Evolutionary conservation across 2,329 filamentous ascomycete genomes (phyloP).

Genomic region (Xylaria sp.): DNA sequence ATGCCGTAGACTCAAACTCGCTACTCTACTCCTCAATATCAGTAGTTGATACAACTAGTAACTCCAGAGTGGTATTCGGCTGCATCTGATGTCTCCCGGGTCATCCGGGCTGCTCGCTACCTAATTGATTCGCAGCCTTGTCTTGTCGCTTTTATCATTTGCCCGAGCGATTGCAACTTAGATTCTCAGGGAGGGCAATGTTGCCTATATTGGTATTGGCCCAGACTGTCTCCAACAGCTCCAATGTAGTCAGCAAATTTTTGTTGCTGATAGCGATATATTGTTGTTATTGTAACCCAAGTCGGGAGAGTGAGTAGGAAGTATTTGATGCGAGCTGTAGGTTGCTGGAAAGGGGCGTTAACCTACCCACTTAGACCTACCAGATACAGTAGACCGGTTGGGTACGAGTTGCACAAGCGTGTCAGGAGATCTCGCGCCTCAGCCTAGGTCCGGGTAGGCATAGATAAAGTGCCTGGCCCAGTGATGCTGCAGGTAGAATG

Average conservation of each 20-base stretch:
- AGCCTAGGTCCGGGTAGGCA: neutral
- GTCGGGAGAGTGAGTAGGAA: neutral
- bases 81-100: constrained; percentile 5
- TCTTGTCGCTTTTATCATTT: constrained; percentile 1
- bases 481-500: constrained; percentile 5
- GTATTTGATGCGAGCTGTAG: neutral
- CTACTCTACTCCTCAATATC: constrained; percentile 9
- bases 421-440: neutral
- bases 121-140: constrained; percentile 7
- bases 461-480: neutral
- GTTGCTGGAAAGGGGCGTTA: neutral
- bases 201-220: constrained; percentile 5
- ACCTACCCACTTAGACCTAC: neutral
- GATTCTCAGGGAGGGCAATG: constrained; percentile 2
- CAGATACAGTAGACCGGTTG: neutral
- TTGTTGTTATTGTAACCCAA: constrained; percentile 24
- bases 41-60: neutral
- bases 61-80: neutral
- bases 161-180: constrained; percentile 16
- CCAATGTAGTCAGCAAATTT: neutral
- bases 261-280: neutral
- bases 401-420: constrained; percentile 3
- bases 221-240: constrained; percentile 15
- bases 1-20: neutral
- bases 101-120: constrained; percentile 7